Base-by-base conservation (phyloP, 2,329 filamentous ascomycete genomes). In the Colletotrichum sp. region DNA sequence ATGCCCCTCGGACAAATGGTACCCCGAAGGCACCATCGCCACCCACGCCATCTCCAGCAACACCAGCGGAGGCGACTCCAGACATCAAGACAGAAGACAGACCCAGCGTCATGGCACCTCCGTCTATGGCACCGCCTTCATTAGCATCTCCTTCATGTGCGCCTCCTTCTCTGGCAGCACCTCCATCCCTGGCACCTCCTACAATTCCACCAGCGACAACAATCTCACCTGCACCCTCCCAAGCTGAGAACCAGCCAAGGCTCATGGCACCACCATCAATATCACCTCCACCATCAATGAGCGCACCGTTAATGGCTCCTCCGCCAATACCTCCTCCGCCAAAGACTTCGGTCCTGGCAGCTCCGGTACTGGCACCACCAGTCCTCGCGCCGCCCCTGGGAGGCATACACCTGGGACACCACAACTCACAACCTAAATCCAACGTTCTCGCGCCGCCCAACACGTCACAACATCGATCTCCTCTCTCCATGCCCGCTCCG, bases 401-500 rank as follows among this genome's bases (percentile, higher is more conserved):
- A 12, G 80, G 85, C 67, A 78, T 77, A 78, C 76, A 71, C 79
- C 78, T 78, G 79, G 65, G 75, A 78, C 71, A 32, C 78, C 77
- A 76, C 78, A 13, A 67, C 73, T 83, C 82, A 79, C 81, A 81
- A 67, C 83, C 84, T 44, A 88, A 86, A 77, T 88, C 85, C 16
- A 85, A 86, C 69, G 82, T 88, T 28, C 84, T 88, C n/a, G 87
- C 87, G 36, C 85, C 83, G 15, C 87, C 87, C n/a, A 87, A 87
- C 74, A 85, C 85, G 12, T 80, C 83, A 16, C 86, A 86, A 72
- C 79, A 83, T 76, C 82, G 82, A 69, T 84, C 83, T 30, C 83
- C 83, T 28, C 78, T 85, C 10, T 84, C 83, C 16, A 83, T 85
- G 80, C 83, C 83, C 30, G 76, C 76, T n/a, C 76, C 79, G 44